Evolutionary conservation across 2,329 filamentous ascomycete genomes (phyloP).

Genomic region (Nigrospora osmanthi): DNA sequence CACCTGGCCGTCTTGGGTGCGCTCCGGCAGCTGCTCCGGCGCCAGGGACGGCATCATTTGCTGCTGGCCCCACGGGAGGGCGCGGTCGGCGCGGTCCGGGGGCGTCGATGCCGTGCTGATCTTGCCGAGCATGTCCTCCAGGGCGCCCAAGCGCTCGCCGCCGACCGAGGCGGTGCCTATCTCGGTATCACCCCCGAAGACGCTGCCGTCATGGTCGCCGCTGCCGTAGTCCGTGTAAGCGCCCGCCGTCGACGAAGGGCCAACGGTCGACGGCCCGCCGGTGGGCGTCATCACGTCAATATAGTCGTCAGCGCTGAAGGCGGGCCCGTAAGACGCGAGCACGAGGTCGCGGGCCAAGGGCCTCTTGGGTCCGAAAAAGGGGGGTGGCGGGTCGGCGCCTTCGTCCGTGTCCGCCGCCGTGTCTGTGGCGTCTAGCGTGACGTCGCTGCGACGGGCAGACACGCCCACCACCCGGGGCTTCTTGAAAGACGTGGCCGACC

Average conservation of each 20-base stretch:
- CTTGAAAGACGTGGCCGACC: slow-evolving; percentile 4
- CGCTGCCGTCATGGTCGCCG: background rate
- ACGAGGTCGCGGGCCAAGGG: too few species aligned
- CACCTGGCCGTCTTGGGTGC: too few species aligned
- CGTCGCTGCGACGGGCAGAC: background rate
- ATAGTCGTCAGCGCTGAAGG: too few species aligned
- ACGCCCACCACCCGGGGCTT: background rate
- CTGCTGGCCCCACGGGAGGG: too few species aligned
- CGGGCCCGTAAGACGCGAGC: too few species aligned
- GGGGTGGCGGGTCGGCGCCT: background rate
- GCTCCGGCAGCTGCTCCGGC: too few species aligned
- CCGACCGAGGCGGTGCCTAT: slow-evolving; percentile 1
- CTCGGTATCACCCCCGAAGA: slow-evolving; percentile 3
- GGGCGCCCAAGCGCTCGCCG: background rate
- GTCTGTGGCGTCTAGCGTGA: background rate
- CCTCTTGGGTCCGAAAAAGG: background rate
- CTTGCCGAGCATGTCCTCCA: slow-evolving; percentile 5
- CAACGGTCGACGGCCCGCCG: too few species aligned
- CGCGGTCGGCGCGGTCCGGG: too few species aligned
- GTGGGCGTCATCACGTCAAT: too few species aligned
- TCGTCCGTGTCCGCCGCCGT: background rate
- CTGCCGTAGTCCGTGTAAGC: background rate
- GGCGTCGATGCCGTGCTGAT: background rate
- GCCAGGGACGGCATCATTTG: too few species aligned
- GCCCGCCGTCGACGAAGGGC: too few species aligned